Base-by-base conservation (phyloP, 257 asterid genomes). In the Solanum lignicaule region DNA sequence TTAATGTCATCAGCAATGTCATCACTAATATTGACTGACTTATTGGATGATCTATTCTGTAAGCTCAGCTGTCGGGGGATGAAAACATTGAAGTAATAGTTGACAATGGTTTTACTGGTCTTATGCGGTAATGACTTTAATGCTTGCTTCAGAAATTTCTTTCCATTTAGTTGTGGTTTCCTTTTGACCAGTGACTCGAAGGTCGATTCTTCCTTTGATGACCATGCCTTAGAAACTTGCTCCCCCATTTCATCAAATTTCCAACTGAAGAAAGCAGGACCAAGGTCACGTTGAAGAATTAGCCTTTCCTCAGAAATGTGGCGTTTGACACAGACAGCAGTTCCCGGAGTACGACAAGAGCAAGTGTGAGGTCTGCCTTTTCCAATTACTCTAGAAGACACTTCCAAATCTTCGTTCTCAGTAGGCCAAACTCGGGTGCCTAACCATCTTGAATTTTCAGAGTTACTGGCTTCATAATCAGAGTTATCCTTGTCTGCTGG, bases 201-300 rank as follows among this genome's bases (percentile, higher is more conserved):
- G 55, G 83, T 88, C 83, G 89, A 83, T 87, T 92, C 92, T 76
- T 96, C 98, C 91, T 92, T 91, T 21, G 20, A 5, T 27, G 96
- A 90, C 99, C 99, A 95, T 21, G 89, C 88, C 83, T 92, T 89
- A 9, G 92, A 89, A 33, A 89, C 90, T 88, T 91, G 96, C 83
- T 91, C 97, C 15, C 99, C 99, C 94, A 92, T 93, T 88, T 93
- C 94, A 69, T 96, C 93, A n/a, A 95, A 91, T 84, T 94, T 96
- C 98, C 98, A 95, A 79, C 90, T 87, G 72, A 85, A 89, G 88
- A 94, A 95, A 20, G 94, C 93, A 83, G 91, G 90, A 78, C 97
- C 98, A 60, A 95, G 92, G 31, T 95, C 95, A 58, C 84, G 38
- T 85, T 88, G 90, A 87, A 96, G 90, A 72, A 58, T 69, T 16